These are phyloP conservation scores for Vaccinium vitisidaea DNA, from an alignment of 148 eudicot species.

Conservation along the genomic window DNA sequence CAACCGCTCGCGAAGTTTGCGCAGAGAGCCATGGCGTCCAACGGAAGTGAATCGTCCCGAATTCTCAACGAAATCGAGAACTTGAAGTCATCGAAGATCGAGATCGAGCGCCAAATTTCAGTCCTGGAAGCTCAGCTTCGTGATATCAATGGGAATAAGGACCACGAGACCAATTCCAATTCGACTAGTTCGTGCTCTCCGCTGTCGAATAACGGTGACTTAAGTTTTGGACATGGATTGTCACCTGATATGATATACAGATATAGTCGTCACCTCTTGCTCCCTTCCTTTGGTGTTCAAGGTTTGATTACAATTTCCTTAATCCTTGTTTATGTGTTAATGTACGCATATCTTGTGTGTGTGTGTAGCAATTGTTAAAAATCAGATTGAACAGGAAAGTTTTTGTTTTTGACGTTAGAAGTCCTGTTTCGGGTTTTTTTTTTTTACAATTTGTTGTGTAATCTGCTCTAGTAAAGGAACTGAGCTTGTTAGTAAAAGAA, in stretches of 20 bases:
- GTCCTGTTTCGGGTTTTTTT: background rate
- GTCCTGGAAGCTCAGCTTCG: constrained; percentile 64
- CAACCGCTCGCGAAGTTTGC: background rate
- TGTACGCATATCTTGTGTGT: no score
- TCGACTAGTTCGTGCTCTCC: constrained; percentile 21
- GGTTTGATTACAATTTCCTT: constrained; percentile 34
- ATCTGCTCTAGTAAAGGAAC: background rate
- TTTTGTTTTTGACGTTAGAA: no score
- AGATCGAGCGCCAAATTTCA: constrained; percentile 64
- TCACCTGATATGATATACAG: constrained; percentile 72
- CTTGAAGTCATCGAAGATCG: constrained; percentile 44
- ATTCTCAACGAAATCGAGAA: constrained; percentile 48
- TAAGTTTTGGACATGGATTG: constrained; percentile 33
- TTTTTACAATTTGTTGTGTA: background rate
- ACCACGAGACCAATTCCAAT: background rate
- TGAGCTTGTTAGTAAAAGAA: no score
- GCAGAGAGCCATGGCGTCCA: constrained; percentile 36
- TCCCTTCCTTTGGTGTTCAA: constrained; percentile 85
- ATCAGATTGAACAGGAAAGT: no score
- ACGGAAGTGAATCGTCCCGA: constrained; percentile 27
- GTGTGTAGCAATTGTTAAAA: no score
- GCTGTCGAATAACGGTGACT: constrained; percentile 26
- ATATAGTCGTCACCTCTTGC: constrained; percentile 89
- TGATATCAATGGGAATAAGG: constrained; percentile 19
- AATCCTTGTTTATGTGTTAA: no score